phyloP scores from a whole-genome alignment of 192 early-diverging fungal genomes.

The Entophlyctis helioformis region DNA sequence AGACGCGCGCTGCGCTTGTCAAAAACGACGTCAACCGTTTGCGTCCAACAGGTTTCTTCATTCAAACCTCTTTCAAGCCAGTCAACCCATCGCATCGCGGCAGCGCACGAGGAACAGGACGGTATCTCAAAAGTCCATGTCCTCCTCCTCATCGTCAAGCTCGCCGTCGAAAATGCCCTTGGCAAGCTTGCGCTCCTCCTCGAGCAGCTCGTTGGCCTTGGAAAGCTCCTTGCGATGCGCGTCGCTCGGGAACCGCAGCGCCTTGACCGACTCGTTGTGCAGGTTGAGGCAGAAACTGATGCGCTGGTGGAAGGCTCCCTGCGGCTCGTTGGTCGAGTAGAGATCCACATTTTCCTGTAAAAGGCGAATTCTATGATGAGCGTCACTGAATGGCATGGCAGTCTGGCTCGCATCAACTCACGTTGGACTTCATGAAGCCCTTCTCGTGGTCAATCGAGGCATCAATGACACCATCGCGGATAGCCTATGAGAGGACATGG shows the following conservation, averaged over 20 bases:
- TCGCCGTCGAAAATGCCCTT: conserved; percentile 87
- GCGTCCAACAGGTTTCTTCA: too few relatives aligned
- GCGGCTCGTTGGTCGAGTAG: conserved; percentile 95
- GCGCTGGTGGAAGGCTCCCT: conserved; percentile 86
- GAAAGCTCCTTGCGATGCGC: conserved; percentile 76
- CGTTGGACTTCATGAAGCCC: conserved; percentile 86
- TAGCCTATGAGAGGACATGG: too few relatives aligned
- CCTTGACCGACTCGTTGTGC: conserved; percentile 94
- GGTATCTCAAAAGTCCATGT: conserved; percentile 13
- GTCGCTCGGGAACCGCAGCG: conserved; percentile 90
- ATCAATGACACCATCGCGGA: conserved; percentile 97
- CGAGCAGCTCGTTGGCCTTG: conserved; percentile 60
- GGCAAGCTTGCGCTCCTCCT: conserved; percentile 83
- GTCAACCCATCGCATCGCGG: too few relatives aligned
- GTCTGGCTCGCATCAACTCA: too few relatives aligned
- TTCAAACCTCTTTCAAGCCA: too few relatives aligned
- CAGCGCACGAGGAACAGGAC: too few relatives aligned
- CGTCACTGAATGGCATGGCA: too few relatives aligned
- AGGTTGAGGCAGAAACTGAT: conserved; percentile 91
- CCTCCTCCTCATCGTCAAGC: conserved; percentile 72
- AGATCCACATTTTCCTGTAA: conserved; percentile 90
- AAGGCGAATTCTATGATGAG: too few relatives aligned
- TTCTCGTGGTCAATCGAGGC: conserved; percentile 91
- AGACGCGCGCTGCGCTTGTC: too few relatives aligned
- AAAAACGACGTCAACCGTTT: too few relatives aligned